These are phyloP conservation scores for Pichia phayaonensis DNA, from an alignment of 805 yeast species.

Conservation along the genomic window DNA sequence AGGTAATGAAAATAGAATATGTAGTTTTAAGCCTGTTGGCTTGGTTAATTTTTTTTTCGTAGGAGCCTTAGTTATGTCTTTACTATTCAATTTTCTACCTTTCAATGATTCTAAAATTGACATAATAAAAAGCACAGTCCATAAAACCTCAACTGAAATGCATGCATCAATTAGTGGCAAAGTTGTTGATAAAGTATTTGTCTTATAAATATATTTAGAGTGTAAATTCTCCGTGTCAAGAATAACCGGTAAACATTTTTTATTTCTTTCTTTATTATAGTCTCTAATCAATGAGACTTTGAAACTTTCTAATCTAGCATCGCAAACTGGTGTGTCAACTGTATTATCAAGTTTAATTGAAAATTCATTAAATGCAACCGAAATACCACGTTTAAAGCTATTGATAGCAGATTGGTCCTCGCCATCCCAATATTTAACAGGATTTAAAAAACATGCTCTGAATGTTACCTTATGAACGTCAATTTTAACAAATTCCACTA, in stretches of 20 bases:
- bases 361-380: slow-evolving; percentile 5
- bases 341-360: slow-evolving; percentile 10
- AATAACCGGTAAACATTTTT: slow-evolving; percentile 8
- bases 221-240: slow-evolving; percentile 10
- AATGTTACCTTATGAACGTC: slow-evolving; percentile 14
- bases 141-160: slow-evolving; percentile 25
- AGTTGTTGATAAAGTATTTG: slow-evolving; percentile 14
- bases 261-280: slow-evolving; percentile 12
- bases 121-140: slow-evolving; percentile 25
- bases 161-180: slow-evolving; percentile 23
- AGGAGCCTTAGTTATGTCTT: neutral
- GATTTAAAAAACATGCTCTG: slow-evolving; percentile 24
- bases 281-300: slow-evolving; percentile 16
- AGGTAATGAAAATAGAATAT: slow-evolving; percentile 18
- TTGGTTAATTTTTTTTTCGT: neutral
- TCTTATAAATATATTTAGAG: slow-evolving; percentile 11
- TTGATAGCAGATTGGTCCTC: slow-evolving; percentile 25
- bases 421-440: slow-evolving; percentile 23
- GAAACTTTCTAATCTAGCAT: slow-evolving; percentile 8
- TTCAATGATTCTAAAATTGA: slow-evolving; percentile 7
- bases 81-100: neutral
- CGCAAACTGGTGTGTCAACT: slow-evolving; percentile 8
- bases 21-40: neutral
- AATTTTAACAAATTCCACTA: slow-evolving; percentile 9
- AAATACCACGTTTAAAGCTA: slow-evolving; percentile 23